Conservation (phyloP, 805 yeast genomes). For the Metschnikowia borealis region DNA sequence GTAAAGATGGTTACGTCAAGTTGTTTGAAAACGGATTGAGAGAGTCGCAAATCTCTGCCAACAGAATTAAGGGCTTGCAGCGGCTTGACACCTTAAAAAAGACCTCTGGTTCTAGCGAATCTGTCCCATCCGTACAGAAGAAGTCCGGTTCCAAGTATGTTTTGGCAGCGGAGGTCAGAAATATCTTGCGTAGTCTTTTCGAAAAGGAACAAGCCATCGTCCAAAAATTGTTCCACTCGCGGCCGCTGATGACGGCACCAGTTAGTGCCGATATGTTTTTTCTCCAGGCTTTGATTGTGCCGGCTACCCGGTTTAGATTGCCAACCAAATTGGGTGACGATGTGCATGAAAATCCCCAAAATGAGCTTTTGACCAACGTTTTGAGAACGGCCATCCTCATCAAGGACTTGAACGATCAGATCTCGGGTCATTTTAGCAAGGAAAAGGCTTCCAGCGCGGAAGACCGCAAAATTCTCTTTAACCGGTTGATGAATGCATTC, state of each 20-base stretch:
- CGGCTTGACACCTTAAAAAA: constrained; percentile 63
- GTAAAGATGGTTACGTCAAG: constrained; percentile 93
- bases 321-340: constrained; percentile 98
- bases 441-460: constrained; percentile 56
- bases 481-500: constrained; percentile 91
- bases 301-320: constrained; percentile 93
- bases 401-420: constrained; percentile 84
- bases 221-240: constrained; percentile 73
- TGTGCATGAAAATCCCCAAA: constrained; percentile 90
- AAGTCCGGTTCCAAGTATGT: constrained; percentile 80
- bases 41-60: constrained; percentile 77
- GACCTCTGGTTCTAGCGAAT: constrained; percentile 20
- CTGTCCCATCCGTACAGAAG: constrained; percentile 51
- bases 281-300: constrained; percentile 83
- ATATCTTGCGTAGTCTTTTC: constrained; percentile 72
- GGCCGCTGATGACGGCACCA: constrained; percentile 53
- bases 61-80: constrained; percentile 73
- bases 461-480: constrained; percentile 73
- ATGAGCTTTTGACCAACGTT: constrained; percentile 77
- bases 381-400: constrained; percentile 76
- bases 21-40: constrained; percentile 82
- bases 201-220: constrained; percentile 65
- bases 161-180: constrained; percentile 81
- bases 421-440: constrained; percentile 47
- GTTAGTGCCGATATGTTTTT: constrained; percentile 81